phyloP scores from a whole-genome alignment of 2,329 filamentous ascomycete genomes.

The Xylaria sp. region DNA sequence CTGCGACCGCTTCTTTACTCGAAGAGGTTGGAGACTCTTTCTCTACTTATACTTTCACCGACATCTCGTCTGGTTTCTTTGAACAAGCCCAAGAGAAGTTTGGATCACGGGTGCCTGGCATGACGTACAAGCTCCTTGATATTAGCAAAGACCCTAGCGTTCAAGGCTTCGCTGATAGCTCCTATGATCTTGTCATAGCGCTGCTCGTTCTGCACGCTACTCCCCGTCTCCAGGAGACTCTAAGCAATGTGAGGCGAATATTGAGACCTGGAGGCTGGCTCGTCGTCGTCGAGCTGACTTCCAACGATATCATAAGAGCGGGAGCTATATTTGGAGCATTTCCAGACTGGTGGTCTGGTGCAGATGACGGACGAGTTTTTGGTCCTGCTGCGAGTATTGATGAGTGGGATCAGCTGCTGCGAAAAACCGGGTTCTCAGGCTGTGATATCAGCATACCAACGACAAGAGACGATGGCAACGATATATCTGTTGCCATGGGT shows the following conservation, averaged over 20 bases:
- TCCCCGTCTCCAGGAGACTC: not conserved
- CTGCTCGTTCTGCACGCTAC: not conserved
- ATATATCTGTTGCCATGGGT: no score
- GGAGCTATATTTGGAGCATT: slow-evolving; percentile 28
- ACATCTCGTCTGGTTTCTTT: slow-evolving; percentile 46
- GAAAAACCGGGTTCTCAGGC: not conserved
- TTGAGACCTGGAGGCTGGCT: slow-evolving; percentile 31
- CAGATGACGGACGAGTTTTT: slow-evolving; percentile 26
- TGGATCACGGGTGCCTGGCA: no score
- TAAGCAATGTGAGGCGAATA: slow-evolving; percentile 22
- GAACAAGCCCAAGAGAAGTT: slow-evolving; percentile 48
- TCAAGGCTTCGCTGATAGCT: not conserved
- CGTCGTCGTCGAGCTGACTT: slow-evolving; percentile 14
- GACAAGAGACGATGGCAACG: not conserved
- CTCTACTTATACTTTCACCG: slow-evolving; percentile 48
- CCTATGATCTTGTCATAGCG: not conserved
- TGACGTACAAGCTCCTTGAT: slow-evolving; percentile 27
- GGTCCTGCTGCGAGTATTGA: not conserved
- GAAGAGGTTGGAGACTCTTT: not conserved
- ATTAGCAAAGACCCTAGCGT: not conserved
- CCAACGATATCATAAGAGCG: not conserved
- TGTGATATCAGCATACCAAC: not conserved
- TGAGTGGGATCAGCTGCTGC: not conserved
- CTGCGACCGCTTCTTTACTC: no score
- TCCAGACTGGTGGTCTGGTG: slow-evolving; percentile 34